Conservation (phyloP, 768 basidiomycete genomes). For the Dendrothele bispora region DNA sequence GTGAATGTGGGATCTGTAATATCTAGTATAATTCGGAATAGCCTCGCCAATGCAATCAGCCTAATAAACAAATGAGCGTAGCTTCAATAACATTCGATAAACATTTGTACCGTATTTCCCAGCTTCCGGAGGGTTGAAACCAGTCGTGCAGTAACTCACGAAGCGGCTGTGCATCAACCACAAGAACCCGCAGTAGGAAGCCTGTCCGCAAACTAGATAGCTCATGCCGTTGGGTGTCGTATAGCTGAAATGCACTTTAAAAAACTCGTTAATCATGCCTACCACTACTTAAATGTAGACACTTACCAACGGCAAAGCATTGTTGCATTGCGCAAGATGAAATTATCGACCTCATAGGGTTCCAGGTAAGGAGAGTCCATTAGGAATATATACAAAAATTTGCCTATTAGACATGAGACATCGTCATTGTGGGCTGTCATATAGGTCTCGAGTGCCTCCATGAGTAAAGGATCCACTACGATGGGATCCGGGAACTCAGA, state of each 20-base stretch:
- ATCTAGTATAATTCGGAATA: slow-evolving; percentile 69
- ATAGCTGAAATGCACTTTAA: slow-evolving; percentile 66
- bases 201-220: slow-evolving; percentile 52
- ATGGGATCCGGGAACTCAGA: slow-evolving; percentile 54
- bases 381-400: slow-evolving; percentile 63
- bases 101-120: slow-evolving; percentile 54
- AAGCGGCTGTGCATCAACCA: slow-evolving; percentile 66
- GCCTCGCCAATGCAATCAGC: slow-evolving; percentile 47
- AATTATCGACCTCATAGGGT: slow-evolving; percentile 70
- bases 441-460: slow-evolving; percentile 53
- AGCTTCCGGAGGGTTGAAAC: slow-evolving; percentile 35
- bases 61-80: slow-evolving; percentile 28
- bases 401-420: slow-evolving; percentile 52
- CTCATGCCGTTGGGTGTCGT: slow-evolving; percentile 58
- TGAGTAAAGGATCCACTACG: slow-evolving; percentile 56
- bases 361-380: slow-evolving; percentile 61
- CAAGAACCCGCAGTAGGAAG: slow-evolving; percentile 57
- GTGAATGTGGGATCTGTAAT: slow-evolving; percentile 60
- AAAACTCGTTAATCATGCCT: slow-evolving; percentile 2
- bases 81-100: slow-evolving; percentile 1
- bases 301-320: slow-evolving; percentile 61
- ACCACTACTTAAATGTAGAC: neutral
- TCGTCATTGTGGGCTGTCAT: slow-evolving; percentile 48
- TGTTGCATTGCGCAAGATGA: slow-evolving; percentile 61
- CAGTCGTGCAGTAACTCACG: slow-evolving; percentile 44